Evolutionary conservation across 202 grass and related monocot genomes (phyloP).

Genomic region (Elaeis oleifera): DNA sequence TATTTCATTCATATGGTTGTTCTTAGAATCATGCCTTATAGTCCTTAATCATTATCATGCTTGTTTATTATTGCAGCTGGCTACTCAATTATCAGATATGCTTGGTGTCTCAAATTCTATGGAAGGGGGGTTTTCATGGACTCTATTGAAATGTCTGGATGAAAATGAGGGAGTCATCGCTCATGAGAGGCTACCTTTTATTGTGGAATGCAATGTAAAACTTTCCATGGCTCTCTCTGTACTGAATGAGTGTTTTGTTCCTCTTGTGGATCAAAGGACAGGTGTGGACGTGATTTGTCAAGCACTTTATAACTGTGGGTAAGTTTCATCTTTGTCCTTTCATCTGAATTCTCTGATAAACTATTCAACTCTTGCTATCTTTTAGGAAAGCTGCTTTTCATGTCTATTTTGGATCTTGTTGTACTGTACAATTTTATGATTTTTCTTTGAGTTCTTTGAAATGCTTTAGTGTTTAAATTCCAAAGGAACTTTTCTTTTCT

Average conservation of each 20-base stretch:
- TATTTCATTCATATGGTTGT: too few species aligned
- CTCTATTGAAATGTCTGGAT: conserved; percentile 41
- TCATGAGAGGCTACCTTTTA: conserved; percentile 6
- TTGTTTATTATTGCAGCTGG: conserved; percentile 31
- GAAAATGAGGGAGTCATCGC: conserved; percentile 19
- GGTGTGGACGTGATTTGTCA: conserved; percentile 53
- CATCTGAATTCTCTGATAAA: not conserved
- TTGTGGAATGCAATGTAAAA: conserved; percentile 49
- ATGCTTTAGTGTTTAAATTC: too few species aligned
- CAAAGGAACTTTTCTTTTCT: too few species aligned
- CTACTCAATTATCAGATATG: conserved; percentile 41
- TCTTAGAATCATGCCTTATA: too few species aligned
- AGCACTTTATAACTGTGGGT: conserved; percentile 63
- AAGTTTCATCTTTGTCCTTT: not conserved
- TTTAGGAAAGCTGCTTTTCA: too few species aligned
- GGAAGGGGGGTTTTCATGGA: conserved; percentile 52
- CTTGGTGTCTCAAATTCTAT: conserved; percentile 30
- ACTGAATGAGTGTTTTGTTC: conserved; percentile 64
- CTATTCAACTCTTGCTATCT: too few species aligned
- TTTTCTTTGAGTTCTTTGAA: too few species aligned
- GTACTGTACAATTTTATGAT: too few species aligned
- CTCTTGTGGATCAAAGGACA: conserved; percentile 53
- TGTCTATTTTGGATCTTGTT: too few species aligned
- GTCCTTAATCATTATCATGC: too few species aligned
- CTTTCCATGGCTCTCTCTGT: conserved; percentile 43